phyloP scores from a whole-genome alignment of 495 filamentous ascomycete species.

The Daldinia vernicosa region DNA sequence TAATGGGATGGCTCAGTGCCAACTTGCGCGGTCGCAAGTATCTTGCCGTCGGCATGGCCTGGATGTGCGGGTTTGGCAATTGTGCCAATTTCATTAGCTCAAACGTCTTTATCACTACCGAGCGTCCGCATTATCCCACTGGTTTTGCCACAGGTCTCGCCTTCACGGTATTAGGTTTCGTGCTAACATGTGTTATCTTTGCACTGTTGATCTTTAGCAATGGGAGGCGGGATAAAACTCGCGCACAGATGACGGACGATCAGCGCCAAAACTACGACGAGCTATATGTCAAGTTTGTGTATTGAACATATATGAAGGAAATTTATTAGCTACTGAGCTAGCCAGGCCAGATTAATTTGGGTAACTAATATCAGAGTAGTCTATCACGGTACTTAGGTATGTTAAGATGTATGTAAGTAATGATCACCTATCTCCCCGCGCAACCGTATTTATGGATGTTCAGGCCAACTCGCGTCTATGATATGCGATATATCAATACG shows the following conservation, averaged over 20 bases:
- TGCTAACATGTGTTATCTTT: conserved; percentile 22
- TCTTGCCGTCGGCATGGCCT: conserved; percentile 62
- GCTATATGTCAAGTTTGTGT: conserved; percentile 37
- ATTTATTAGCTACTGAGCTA: no score
- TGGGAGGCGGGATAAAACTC: conserved; percentile 22
- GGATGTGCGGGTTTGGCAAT: conserved; percentile 66
- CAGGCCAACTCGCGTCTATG: background rate
- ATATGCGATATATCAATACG: background rate
- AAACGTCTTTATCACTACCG: conserved; percentile 53
- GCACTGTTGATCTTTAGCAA: conserved; percentile 12
- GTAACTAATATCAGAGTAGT: no score
- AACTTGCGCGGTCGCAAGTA: conserved; percentile 65
- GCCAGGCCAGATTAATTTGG: no score
- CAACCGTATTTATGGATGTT: background rate
- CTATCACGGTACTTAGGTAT: no score
- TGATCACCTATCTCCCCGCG: background rate
- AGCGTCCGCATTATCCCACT: conserved; percentile 58
- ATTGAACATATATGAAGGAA: conserved; percentile 1
- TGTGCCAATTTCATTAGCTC: conserved; percentile 66
- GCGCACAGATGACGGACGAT: conserved; percentile 25
- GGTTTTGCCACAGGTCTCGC: conserved; percentile 50
- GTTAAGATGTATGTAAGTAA: background rate
- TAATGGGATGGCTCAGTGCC: conserved; percentile 41
- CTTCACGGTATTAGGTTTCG: conserved; percentile 35
- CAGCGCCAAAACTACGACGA: conserved; percentile 28